Evolutionary conservation across 2,329 filamentous ascomycete species (phyloP).

Genomic region (Tolypocladium ovalisporum): DNA sequence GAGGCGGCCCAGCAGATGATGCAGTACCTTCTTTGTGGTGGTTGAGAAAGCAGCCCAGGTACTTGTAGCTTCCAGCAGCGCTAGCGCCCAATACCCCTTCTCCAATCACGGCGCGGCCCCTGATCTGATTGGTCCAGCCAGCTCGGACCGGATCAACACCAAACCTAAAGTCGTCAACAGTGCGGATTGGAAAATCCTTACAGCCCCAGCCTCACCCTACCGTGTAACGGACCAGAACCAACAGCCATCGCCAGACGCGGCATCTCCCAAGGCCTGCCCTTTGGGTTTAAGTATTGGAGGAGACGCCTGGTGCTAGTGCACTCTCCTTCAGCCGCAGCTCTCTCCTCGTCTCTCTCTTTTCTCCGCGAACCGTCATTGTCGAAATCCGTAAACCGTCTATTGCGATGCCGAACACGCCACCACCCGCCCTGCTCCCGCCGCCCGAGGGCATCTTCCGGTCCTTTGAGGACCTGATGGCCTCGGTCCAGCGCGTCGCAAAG

Average conservation of each 20-base stretch:
- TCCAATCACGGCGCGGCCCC: slow-evolving; percentile 7
- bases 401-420: slow-evolving; percentile 36
- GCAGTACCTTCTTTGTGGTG: neutral
- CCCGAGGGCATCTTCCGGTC: slow-evolving; percentile 49
- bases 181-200: slow-evolving; percentile 31
- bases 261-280: slow-evolving; percentile 1
- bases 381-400: slow-evolving; percentile 17
- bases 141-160: slow-evolving; percentile 27
- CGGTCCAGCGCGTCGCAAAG: slow-evolving; percentile 49
- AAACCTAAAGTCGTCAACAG: slow-evolving; percentile 28
- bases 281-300: slow-evolving; percentile 1
- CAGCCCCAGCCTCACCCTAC: slow-evolving; percentile 23
- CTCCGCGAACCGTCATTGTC: slow-evolving; percentile 15
- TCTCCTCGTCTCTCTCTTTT: slow-evolving; percentile 4
- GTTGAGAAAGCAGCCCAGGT: too few species aligned
- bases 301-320: neutral
- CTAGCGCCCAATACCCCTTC: slow-evolving; percentile 5
- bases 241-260: slow-evolving; percentile 4
- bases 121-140: slow-evolving; percentile 11
- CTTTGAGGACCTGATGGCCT: slow-evolving; percentile 47
- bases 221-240: slow-evolving; percentile 3
- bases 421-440: slow-evolving; percentile 39
- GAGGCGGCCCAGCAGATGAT: too few species aligned
- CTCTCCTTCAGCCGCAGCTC: neutral
- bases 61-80: neutral